Evolutionary conservation across 2,329 filamentous ascomycete species (phyloP).

Genomic region (Diaporthe capsici): DNA sequence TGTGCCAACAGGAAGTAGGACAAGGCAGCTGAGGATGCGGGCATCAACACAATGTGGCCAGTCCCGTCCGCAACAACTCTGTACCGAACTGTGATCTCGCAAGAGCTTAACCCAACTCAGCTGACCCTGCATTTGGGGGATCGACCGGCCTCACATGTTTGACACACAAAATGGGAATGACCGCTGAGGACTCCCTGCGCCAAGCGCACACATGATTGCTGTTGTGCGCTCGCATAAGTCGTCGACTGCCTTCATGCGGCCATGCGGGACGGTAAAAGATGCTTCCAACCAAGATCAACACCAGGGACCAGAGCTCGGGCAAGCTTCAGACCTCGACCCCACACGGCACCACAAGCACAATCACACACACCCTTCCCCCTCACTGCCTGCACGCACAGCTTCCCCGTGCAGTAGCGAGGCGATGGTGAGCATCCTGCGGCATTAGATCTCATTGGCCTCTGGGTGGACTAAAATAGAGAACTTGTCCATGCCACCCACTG

Average conservation of each 20-base stretch:
- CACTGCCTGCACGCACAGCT: conserved; percentile 1
- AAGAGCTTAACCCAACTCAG: neutral
- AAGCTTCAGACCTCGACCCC: conserved; percentile 19
- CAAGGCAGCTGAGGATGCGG: neutral
- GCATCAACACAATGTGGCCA: neutral
- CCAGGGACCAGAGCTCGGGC: conserved; percentile 14
- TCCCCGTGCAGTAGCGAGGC: neutral
- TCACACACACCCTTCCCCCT: no score
- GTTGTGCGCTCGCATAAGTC: neutral
- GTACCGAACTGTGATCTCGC: neutral
- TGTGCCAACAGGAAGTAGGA: neutral
- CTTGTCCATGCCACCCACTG: neutral
- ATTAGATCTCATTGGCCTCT: neutral
- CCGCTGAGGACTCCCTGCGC: neutral
- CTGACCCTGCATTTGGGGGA: neutral
- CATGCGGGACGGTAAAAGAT: neutral
- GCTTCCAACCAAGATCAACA: neutral
- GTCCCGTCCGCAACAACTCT: neutral
- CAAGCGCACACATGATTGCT: neutral
- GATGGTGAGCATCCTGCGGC: neutral
- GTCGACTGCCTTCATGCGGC: conserved; percentile 12
- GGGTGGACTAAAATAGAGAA: neutral
- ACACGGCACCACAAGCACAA: neutral
- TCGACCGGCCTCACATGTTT: neutral
- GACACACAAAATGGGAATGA: neutral